Percentiles rank a stretch among this genome's conserved stretches.
These are phyloP conservation scores for Cyberlindnera saturnus DNA, from an alignment of 805 yeast genomes.

Conservation along the genomic window DNA sequence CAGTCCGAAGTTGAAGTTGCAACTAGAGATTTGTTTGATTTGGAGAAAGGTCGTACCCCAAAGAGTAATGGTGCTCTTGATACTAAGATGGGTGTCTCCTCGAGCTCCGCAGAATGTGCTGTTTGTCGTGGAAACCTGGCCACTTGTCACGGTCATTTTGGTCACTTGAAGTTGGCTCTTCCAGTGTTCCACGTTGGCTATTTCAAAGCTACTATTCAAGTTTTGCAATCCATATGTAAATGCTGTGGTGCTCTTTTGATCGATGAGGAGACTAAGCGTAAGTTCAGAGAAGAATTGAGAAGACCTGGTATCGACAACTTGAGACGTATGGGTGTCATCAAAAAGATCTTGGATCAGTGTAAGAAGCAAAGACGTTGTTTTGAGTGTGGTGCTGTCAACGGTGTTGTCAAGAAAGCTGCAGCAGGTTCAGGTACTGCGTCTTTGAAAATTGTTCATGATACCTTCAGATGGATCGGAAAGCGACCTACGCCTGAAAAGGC, in stretches of 20 bases:
- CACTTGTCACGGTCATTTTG: constrained; percentile 97
- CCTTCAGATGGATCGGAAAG: constrained; percentile 93
- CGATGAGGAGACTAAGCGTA: constrained; percentile 64
- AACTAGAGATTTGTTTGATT: constrained; percentile 85
- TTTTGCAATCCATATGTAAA: constrained; percentile 87
- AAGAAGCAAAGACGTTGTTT: constrained; percentile 91
- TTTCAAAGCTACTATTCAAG: constrained; percentile 84
- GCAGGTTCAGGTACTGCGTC: constrained; percentile 91
- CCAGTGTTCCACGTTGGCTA: constrained; percentile 98
- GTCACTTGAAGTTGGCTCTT: constrained; percentile 84
- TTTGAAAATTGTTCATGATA: constrained; percentile 89
- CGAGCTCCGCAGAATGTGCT: constrained; percentile 76
- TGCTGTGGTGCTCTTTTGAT: constrained; percentile 74
- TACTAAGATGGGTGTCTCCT: constrained; percentile 88
- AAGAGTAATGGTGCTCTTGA: constrained; percentile 85
- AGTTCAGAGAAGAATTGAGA: constrained; percentile 71
- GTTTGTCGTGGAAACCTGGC: constrained; percentile 92
- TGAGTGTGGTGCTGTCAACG: constrained; percentile 82
- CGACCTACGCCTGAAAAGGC: constrained; percentile 78
- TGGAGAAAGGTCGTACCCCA: constrained; percentile 84
- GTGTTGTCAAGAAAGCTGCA: constrained; percentile 95
- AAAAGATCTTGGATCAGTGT: constrained; percentile 83
- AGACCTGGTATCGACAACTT: constrained; percentile 86
- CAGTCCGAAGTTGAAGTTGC: constrained; percentile 93
- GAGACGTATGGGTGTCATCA: constrained; percentile 84